Conservation (phyloP, 345 rosid genomes). For the Excoecaria agallocha region DNA sequence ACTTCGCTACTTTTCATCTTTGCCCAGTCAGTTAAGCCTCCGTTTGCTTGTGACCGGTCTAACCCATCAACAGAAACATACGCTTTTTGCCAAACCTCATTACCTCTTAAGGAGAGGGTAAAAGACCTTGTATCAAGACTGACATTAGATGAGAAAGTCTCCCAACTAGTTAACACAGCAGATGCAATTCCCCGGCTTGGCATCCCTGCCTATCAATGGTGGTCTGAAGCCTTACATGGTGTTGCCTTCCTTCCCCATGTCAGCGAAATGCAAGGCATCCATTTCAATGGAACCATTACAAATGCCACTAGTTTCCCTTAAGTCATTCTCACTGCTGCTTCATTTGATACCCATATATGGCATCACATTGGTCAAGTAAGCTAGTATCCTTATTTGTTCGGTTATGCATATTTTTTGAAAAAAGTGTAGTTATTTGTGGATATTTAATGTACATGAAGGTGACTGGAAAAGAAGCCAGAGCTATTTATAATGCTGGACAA, state of each 20-base stretch:
- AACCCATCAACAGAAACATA: constrained; percentile 44
- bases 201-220: constrained; percentile 76
- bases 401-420: neutral
- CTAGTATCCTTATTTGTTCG: neutral
- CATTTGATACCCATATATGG: constrained; percentile 67
- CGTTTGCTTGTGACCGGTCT: constrained; percentile 54
- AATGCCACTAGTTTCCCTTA: constrained; percentile 88
- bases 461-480: constrained; percentile 30
- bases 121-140: constrained; percentile 69
- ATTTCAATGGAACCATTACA: constrained; percentile 51
- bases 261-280: constrained; percentile 74
- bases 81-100: constrained; percentile 52
- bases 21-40: constrained; percentile 42
- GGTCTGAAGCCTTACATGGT: constrained; percentile 94
- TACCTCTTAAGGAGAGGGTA: constrained; percentile 51
- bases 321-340: constrained; percentile 74
- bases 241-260: constrained; percentile 37
- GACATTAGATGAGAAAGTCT: constrained; percentile 73
- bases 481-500: constrained; percentile 30
- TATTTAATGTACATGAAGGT: constrained; percentile 8
- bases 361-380: constrained; percentile 77
- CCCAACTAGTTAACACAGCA: constrained; percentile 69
- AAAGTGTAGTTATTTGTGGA: neutral
- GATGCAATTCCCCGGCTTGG: constrained; percentile 65
- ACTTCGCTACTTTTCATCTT: neutral